Conservation (phyloP, 1,284 basidiomycete species). For the Volvariella volvacea region DNA sequence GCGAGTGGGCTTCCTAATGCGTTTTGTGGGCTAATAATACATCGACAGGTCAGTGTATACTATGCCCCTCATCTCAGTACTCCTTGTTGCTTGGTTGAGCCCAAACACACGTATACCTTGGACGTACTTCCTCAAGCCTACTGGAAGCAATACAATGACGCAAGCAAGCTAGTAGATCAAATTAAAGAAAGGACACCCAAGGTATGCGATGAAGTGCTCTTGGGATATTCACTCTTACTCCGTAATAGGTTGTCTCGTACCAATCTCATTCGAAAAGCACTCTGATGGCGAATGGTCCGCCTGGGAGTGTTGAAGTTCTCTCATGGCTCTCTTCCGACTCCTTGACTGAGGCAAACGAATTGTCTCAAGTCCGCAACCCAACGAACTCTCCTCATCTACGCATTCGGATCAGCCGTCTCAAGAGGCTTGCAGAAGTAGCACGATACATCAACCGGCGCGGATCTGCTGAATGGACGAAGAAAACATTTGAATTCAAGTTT, state of each 20-base stretch:
- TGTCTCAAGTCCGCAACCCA: conserved; percentile 7
- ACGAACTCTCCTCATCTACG: conserved; percentile 24
- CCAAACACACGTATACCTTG: conserved; percentile 26
- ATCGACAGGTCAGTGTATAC: conserved; percentile 35
- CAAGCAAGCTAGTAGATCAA: conserved; percentile 34
- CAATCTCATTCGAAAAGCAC: conserved; percentile 34
- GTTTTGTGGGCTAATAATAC: conserved; percentile 1
- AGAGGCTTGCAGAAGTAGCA: conserved; percentile 34
- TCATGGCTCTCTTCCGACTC: conserved; percentile 9
- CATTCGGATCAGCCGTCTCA: conserved; percentile 35
- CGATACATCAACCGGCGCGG: conserved; percentile 23
- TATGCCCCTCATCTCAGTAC: conserved; percentile 42
- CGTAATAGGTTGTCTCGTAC: conserved; percentile 36
- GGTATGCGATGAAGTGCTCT: conserved; percentile 22
- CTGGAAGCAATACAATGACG: conserved; percentile 41
- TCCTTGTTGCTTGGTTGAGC: conserved; percentile 40
- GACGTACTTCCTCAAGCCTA: conserved; percentile 31
- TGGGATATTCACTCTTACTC: conserved; percentile 2
- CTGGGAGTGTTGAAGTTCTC: conserved; percentile 41
- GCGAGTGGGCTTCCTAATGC: conserved; percentile 16
- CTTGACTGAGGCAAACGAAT: neutral
- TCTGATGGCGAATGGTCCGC: conserved; percentile 49
- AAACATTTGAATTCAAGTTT: conserved; percentile 23
- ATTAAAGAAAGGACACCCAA: conserved; percentile 47
- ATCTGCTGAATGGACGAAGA: conserved; percentile 37